Evolutionary conservation across 306 rosid genomes (phyloP).

Genomic region (Macrotyloma uniflorum): DNA sequence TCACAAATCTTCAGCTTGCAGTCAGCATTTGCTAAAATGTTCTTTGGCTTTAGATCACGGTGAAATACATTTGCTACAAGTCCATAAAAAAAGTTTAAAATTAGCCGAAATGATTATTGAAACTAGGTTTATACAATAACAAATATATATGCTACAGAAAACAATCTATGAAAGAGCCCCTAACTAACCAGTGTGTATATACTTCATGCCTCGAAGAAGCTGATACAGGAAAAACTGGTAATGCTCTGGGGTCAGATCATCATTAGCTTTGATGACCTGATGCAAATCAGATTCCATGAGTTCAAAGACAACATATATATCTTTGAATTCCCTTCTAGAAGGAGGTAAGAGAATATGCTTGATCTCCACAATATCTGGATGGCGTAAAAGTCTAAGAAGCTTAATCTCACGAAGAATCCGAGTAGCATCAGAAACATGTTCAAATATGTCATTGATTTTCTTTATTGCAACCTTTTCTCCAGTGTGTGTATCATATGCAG

Average conservation of each 20-base stretch:
- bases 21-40: slow-evolving; percentile 97
- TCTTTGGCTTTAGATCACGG: slow-evolving; percentile 97
- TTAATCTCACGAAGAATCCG: slow-evolving; percentile 99
- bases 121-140: slow-evolving; percentile 23
- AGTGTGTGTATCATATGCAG: slow-evolving; percentile 88
- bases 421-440: slow-evolving; percentile 97
- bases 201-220: slow-evolving; percentile 97
- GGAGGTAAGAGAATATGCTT: slow-evolving; percentile 98
- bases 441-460: slow-evolving; percentile 98
- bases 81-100: slow-evolving; percentile 43
- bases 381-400: slow-evolving; percentile 93
- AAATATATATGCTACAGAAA: slow-evolving; percentile 27
- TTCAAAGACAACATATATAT: slow-evolving; percentile 97
- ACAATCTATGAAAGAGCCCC: neutral
- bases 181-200: slow-evolving; percentile 88
- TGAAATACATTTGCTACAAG: slow-evolving; percentile 95
- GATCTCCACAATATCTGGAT: slow-evolving; percentile 98
- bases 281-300: slow-evolving; percentile 99
- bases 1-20: slow-evolving; percentile 99
- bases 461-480: slow-evolving; percentile 98
- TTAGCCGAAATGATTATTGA: slow-evolving; percentile 35
- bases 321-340: slow-evolving; percentile 98
- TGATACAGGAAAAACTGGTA: slow-evolving; percentile 99
- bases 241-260: slow-evolving; percentile 97
- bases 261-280: slow-evolving; percentile 99